A percentile compares a stretch with the other conserved stretches of the same genome.
phyloP scores from a whole-genome alignment of 108 stramenopile genomes.

The Mediolabrus comicus region DNA sequence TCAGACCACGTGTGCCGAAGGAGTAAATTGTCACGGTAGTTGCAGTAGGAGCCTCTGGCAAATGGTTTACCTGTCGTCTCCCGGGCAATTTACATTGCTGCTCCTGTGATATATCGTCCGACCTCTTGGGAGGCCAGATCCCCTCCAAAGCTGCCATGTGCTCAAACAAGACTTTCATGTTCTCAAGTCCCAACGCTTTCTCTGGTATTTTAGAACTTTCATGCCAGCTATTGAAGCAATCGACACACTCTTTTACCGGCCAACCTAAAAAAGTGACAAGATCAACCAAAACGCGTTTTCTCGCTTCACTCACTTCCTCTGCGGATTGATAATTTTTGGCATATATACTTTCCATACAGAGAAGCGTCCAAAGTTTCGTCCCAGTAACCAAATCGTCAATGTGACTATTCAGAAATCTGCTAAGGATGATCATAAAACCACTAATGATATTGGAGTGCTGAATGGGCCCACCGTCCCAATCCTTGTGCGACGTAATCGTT shows the following conservation, averaged over 20 bases:
- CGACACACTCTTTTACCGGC: constrained; percentile 17
- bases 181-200: neutral
- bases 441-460: constrained; percentile 29
- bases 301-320: constrained; percentile 4
- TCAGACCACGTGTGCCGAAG: neutral
- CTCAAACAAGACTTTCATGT: constrained; percentile 6
- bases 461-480: constrained; percentile 21
- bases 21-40: neutral
- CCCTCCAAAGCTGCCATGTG: constrained; percentile 26
- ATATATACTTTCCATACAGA: constrained; percentile 32
- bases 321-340: constrained; percentile 17
- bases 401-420: constrained; percentile 27
- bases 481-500: constrained; percentile 29
- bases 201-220: constrained; percentile 32
- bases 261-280: constrained; percentile 31
- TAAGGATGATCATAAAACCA: constrained; percentile 27
- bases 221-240: constrained; percentile 31
- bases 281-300: neutral
- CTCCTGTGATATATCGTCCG: neutral
- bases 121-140: constrained; percentile 20
- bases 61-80: neutral
- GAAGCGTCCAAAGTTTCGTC: constrained; percentile 13
- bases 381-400: constrained; percentile 8
- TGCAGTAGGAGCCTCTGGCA: neutral
- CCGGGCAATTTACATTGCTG: constrained; percentile 10